Evolutionary conservation across 2,329 filamentous ascomycete genomes (phyloP).

Genomic region (Fusarium sp.): DNA sequence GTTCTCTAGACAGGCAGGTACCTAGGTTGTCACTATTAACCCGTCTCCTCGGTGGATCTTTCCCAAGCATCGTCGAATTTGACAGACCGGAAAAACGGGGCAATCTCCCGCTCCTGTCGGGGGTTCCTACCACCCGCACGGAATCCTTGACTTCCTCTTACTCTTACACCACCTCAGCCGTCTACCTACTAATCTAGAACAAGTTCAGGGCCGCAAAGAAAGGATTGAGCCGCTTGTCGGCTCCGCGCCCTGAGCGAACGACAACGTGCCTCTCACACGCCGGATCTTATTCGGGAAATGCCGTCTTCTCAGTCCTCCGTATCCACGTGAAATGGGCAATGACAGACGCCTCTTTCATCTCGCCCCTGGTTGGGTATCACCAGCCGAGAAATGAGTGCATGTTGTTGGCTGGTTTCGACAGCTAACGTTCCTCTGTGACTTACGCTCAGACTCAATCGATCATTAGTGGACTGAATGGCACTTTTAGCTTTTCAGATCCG

Average conservation of each 20-base stretch:
- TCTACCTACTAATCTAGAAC: constrained; percentile 1
- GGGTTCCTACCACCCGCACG: constrained; percentile 3
- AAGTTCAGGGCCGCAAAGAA: background rate
- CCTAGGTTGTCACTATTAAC: constrained; percentile 9
- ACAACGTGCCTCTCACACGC: background rate
- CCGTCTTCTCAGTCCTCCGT: constrained; percentile 7
- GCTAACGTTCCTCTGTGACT: background rate
- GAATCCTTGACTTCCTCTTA: constrained; percentile 17
- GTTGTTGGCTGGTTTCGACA: background rate
- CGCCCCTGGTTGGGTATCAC: constrained; percentile 2
- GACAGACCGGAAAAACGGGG: constrained; percentile 30
- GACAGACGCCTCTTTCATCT: constrained; percentile 1
- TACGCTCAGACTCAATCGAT: background rate
- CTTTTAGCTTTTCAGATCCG: constrained; percentile 18
- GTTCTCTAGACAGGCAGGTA: constrained; percentile 7
- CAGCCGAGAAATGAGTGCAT: background rate
- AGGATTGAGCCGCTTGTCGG: constrained; percentile 5
- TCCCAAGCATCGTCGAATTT: constrained; percentile 32
- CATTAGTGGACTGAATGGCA: background rate
- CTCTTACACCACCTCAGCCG: constrained; percentile 7
- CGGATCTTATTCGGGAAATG: constrained; percentile 10
- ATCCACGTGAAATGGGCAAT: constrained; percentile 9
- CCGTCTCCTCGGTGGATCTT: constrained; percentile 9
- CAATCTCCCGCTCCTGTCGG: constrained; percentile 30
- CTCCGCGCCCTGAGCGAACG: background rate